Conservation (phyloP, 2,329 filamentous ascomycete species). For the Thelonectria olida region DNA sequence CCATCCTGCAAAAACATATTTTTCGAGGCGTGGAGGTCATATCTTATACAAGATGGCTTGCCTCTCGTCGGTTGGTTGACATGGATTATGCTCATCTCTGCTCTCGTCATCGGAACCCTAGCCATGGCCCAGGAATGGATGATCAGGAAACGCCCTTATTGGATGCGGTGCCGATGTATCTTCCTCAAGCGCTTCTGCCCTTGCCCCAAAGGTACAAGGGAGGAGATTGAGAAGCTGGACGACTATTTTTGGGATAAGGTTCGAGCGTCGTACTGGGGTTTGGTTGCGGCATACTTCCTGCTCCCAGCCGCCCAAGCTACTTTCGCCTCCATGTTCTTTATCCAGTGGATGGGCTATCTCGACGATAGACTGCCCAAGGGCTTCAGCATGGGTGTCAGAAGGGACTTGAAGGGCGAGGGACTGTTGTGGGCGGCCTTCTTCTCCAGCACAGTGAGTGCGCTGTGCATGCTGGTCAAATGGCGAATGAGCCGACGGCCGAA, state of each 20-base stretch:
- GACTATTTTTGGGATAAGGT: constrained; percentile 39
- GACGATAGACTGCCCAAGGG: constrained; percentile 36
- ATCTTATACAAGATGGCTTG: constrained; percentile 22
- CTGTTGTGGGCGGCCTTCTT: constrained; percentile 36
- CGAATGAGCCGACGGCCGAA: constrained; percentile 35
- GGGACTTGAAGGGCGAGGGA: constrained; percentile 22
- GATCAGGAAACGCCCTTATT: constrained; percentile 38
- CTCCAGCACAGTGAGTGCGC: constrained; percentile 23
- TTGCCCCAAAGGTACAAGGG: constrained; percentile 36
- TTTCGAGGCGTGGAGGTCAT: constrained; percentile 40
- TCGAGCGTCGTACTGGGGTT: constrained; percentile 35
- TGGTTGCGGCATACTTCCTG: constrained; percentile 30
- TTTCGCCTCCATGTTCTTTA: constrained; percentile 28
- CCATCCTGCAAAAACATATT: constrained; percentile 37
- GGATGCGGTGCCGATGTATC: constrained; percentile 39
- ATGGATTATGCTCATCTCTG: constrained; percentile 26
- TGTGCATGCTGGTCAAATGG: constrained; percentile 38
- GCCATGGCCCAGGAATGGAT: constrained; percentile 35
- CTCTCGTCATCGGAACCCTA: constrained; percentile 22
- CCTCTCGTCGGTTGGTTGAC: constrained; percentile 26
- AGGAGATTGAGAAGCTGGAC: constrained; percentile 39
- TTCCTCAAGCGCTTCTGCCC: constrained; percentile 38
- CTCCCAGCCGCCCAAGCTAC: constrained; percentile 29
- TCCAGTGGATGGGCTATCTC: constrained; percentile 28
- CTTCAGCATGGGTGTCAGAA: constrained; percentile 33